phyloP scores from a whole-genome alignment of 2,329 filamentous ascomycete species.

The Cladophialophora chaetospira region DNA sequence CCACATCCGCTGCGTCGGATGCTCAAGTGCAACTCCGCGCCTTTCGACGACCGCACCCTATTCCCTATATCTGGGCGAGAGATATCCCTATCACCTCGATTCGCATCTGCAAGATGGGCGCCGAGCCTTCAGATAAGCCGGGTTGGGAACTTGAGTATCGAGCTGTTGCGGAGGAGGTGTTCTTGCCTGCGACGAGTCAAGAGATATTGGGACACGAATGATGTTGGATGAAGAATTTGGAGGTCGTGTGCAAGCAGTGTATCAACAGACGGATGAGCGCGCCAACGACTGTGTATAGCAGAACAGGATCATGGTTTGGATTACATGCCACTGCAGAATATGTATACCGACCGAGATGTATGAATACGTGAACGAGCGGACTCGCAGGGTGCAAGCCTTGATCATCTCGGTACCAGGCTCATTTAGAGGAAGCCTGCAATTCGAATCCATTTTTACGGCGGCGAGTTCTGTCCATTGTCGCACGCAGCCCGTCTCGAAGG shows the following conservation, averaged over 20 bases:
- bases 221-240: neutral
- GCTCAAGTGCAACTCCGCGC: slow-evolving; percentile 1
- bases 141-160: slow-evolving; percentile 56
- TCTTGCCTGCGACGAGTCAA: slow-evolving; percentile 3
- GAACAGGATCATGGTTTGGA: no score
- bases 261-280: no score
- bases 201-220: neutral
- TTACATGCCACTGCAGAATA: no score
- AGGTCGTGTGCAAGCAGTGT: neutral
- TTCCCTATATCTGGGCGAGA: slow-evolving; percentile 69
- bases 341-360: no score
- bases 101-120: slow-evolving; percentile 85
- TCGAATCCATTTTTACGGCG: no score
- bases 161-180: slow-evolving; percentile 47
- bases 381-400: no score
- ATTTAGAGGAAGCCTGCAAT: no score
- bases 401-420: no score
- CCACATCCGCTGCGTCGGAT: neutral
- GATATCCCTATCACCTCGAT: slow-evolving; percentile 68
- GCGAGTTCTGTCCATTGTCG: no score
- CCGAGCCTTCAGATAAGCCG: slow-evolving; percentile 62
- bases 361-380: no score
- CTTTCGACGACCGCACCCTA: slow-evolving; percentile 32
- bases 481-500: no score
- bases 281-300: no score